These are phyloP conservation scores for Geranium brycei DNA, from an alignment of 345 rosid species.

Conservation along the genomic window DNA sequence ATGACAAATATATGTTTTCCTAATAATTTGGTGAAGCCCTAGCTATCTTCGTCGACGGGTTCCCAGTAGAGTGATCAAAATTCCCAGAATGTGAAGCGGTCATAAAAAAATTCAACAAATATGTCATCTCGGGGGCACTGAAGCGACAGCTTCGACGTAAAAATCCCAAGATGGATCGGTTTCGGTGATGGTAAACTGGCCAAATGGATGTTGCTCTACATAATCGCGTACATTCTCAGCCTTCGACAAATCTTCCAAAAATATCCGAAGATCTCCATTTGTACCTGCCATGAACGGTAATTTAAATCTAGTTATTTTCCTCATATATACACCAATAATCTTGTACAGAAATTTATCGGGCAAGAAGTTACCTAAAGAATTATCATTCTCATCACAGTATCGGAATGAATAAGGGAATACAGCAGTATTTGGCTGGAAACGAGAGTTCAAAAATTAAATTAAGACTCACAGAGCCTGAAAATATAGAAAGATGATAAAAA, in stretches of 20 bases:
- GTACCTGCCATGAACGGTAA: slow-evolving; percentile 28
- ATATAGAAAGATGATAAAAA: background rate
- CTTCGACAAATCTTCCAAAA: slow-evolving; percentile 42
- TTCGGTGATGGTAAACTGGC: slow-evolving; percentile 54
- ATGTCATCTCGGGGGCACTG: slow-evolving; percentile 1
- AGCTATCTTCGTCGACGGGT: too few relatives aligned
- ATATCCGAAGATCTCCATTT: slow-evolving; percentile 55
- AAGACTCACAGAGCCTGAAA: background rate
- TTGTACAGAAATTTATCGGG: too few relatives aligned
- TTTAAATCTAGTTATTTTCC: background rate
- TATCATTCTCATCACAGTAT: slow-evolving; percentile 31
- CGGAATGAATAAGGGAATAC: slow-evolving; percentile 62
- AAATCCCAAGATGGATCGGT: slow-evolving; percentile 45
- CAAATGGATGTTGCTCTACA: slow-evolving; percentile 54
- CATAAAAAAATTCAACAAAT: too few relatives aligned
- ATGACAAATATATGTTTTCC: too few relatives aligned
- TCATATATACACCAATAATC: too few relatives aligned
- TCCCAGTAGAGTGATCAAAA: too few relatives aligned
- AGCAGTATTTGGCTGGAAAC: slow-evolving; percentile 49
- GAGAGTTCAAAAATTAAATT: slow-evolving; percentile 6
- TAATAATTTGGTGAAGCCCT: too few relatives aligned
- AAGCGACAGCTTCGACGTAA: slow-evolving; percentile 26
- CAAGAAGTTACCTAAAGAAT: slow-evolving; percentile 42
- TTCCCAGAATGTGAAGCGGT: too few relatives aligned
- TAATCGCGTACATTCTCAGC: slow-evolving; percentile 47